Percentiles rank a stretch among this genome's conserved stretches.
Conservation (phyloP, 148 eudicot genomes). For the Spergularia marina region DNA sequence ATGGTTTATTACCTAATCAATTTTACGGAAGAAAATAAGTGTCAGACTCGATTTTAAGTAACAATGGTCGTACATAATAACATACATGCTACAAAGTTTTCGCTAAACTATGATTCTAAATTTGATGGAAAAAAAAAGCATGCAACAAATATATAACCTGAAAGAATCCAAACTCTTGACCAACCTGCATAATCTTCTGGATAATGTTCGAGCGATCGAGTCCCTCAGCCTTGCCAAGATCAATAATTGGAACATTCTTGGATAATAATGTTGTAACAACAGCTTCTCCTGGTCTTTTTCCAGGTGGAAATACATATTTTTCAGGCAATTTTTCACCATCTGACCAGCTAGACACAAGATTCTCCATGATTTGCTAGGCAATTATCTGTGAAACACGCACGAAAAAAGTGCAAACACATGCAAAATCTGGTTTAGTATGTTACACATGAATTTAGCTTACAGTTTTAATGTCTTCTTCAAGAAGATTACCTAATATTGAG, state of each 20-base stretch:
- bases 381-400: neutral
- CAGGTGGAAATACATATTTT: slow-evolving; percentile 27
- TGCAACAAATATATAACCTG: slow-evolving; percentile 22
- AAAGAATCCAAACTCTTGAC: slow-evolving; percentile 37
- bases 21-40: too few relatives aligned
- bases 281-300: slow-evolving; percentile 31
- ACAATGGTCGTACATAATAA: too few relatives aligned
- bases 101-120: too few relatives aligned
- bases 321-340: slow-evolving; percentile 30
- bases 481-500: too few relatives aligned
- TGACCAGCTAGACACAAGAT: slow-evolving; percentile 33
- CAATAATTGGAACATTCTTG: slow-evolving; percentile 26
- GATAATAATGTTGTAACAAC: slow-evolving; percentile 11
- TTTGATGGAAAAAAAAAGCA: too few relatives aligned
- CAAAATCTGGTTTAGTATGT: too few relatives aligned
- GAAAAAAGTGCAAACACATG: too few relatives aligned
- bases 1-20: too few relatives aligned
- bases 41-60: too few relatives aligned
- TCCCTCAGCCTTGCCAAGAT: slow-evolving; percentile 17
- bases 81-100: too few relatives aligned
- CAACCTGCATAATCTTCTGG: slow-evolving; percentile 31
- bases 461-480: too few relatives aligned
- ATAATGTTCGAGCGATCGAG: slow-evolving; percentile 5
- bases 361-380: slow-evolving; percentile 17
- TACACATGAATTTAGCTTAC: too few relatives aligned